Percentiles rank a stretch among this genome's conserved stretches.
These are phyloP conservation scores for Sodiomyces alkalinus DNA, from an alignment of 2,329 filamentous ascomycete species.

Conservation along the genomic window DNA sequence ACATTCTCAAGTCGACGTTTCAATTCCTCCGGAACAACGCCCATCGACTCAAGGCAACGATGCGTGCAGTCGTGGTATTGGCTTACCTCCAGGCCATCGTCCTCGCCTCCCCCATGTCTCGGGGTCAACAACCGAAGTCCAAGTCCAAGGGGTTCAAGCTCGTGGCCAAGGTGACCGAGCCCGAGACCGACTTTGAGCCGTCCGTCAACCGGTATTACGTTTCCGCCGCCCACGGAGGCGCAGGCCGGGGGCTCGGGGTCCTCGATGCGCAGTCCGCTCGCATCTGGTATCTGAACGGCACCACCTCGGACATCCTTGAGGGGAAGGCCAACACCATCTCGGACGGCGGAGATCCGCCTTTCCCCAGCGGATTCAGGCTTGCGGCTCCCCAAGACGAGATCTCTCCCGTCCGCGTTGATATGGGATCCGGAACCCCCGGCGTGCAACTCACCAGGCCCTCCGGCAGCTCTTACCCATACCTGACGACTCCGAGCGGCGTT, in stretches of 20 bases:
- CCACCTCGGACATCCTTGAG: slow-evolving; percentile 17
- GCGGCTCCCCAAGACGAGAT: slow-evolving; percentile 15
- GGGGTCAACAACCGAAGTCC: slow-evolving; percentile 3
- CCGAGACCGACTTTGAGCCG: slow-evolving; percentile 20
- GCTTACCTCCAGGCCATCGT: slow-evolving; percentile 1
- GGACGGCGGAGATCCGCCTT: slow-evolving; percentile 23
- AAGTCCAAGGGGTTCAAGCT: slow-evolving; percentile 22
- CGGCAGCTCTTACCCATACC: slow-evolving; percentile 15
- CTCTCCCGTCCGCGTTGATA: slow-evolving; percentile 13
- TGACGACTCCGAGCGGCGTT: slow-evolving; percentile 8
- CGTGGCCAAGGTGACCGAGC: slow-evolving; percentile 28
- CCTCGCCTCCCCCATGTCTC: slow-evolving; percentile 5
- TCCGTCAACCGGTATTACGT: slow-evolving; percentile 25
- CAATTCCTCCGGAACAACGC: no score
- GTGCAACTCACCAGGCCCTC: slow-evolving; percentile 19
- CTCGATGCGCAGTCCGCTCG: slow-evolving; percentile 13
- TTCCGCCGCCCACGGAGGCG: slow-evolving; percentile 25
- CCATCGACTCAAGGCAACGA: no score
- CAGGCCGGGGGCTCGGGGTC: slow-evolving; percentile 23
- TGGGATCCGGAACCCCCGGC: slow-evolving; percentile 19
- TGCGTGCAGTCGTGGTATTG: no score
- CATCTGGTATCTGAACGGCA: slow-evolving; percentile 35
- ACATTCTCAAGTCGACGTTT: no score
- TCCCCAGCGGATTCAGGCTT: slow-evolving; percentile 21
- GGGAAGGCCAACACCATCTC: slow-evolving; percentile 20